Base-by-base conservation (phyloP, 495 filamentous ascomycete genomes). In the Neurospora sublineolata region DNA sequence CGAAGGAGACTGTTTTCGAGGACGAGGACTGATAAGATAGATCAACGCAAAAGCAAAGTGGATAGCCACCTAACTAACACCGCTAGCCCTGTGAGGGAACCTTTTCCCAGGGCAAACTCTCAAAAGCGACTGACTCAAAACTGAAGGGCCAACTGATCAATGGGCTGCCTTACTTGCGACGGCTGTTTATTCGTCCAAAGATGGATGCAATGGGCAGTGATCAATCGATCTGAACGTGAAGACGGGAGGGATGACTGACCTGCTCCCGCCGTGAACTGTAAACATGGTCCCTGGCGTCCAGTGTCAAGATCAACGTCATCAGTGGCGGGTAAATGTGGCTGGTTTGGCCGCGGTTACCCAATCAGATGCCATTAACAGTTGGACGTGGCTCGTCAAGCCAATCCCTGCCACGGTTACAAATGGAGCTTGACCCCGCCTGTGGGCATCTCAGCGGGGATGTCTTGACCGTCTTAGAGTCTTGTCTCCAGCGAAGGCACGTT, bases 241-340 rank as follows among this genome's bases (percentile, higher is more conserved):
- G 23, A 14, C 5, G 23, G 52, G 23, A 60, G 23, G 52, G 5
- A 60, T 60, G 52, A 8, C 52, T 60, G 52, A 12, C 44, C 44
- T 44, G 3, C 41, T 46, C 8, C 42, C 18, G n/a, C 42, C n/a
- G n/a, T 46, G 23, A 58, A 20, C 42, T 58, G 46, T 58, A 11
- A 58, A 58, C 1, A 58, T 58, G 46, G 46, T 58, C 46, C 46
- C 46, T 58, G 23, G 46, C 4, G 46, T 52, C 20, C 52, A 60
- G 12, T 30, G 52, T 60, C 23, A 33, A 69, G 27, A 52, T 70
- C 72, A 77, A 81, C 79, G 80, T 82, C 80, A 82, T 82, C 68
- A 79, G 80, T 82, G 80, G 80, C 80, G 78, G 70, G 60, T 68
- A 71, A 67, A 77, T 77, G 79, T 80, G 79, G 79, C 79, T 80